Evolutionary conservation across 306 rosid species (phyloP), one percentile per base, ranked within the genome.

Genomic region (Ammopiptanthus mongolicus): DNA sequence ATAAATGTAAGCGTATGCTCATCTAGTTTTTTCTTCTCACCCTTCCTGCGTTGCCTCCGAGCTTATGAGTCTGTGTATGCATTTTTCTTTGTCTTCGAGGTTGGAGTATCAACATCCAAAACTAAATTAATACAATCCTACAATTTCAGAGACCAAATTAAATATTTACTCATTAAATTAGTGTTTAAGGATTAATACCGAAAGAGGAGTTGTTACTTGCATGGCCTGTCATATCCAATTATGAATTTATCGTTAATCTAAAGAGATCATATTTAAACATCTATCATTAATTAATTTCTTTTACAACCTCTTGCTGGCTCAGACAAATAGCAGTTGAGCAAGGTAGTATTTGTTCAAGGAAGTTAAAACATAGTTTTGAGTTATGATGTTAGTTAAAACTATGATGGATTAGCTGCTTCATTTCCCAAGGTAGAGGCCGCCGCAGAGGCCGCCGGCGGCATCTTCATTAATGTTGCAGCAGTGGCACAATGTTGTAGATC

Each of bases 401-500:
- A 57, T 4, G 70, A 61, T 19, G 7, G 15, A 29, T 74, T 52
- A 31, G 71, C 5, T 33, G 78, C 25, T 50, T 67, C 37, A 36
- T 33, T 34, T 51, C 41, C 31, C 6, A 69, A 33, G n/a, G 72
- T 15, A 41, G 81, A 39, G 57, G 7, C 48, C 0, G n/a, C n/a
- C n/a, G n/a, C n/a, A n/a, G n/a, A n/a, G n/a, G n/a, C n/a, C n/a
- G n/a, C n/a, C n/a, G n/a, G n/a, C n/a, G 78, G 42, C 8, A 69
- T 36, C 57, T 56, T 82, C 4, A 34, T 65, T 5, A n/a, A n/a
- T n/a, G 83, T 72, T 9, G 86, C 82, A 53, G 76, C 48, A 66
- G 76, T 12, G 15, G 78, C 81, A 82, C 91, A 83, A 42, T 89
- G 78, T 31, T 81, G 86, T 22, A 91, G 74, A 67, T 91, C 91